Conservation (phyloP, 2,329 filamentous ascomycete species). For the Epichloe gansuensis region DNA sequence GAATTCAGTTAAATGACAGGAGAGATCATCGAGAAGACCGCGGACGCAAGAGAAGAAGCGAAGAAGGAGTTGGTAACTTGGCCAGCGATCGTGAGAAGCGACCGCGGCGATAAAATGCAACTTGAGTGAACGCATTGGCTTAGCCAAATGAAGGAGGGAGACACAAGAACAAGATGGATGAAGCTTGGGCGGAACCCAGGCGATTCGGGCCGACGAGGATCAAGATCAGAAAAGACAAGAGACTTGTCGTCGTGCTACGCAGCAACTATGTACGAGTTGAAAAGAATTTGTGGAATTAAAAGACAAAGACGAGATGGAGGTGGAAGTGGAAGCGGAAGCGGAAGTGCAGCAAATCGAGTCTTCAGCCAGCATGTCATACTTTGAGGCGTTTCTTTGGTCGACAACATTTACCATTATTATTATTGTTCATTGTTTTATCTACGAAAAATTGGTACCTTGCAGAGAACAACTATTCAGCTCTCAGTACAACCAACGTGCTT, state of each 20-base stretch:
- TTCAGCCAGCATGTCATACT: slow-evolving; percentile 1
- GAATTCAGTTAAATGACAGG: slow-evolving; percentile 20
- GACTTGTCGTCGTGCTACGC: neutral
- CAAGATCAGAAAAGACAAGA: neutral
- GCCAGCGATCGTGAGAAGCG: slow-evolving; percentile 41
- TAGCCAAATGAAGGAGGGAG: neutral
- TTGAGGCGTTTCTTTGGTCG: neutral
- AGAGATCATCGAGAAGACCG: slow-evolving; percentile 24
- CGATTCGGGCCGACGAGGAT: neutral
- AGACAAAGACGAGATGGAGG: neutral
- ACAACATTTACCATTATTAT: neutral
- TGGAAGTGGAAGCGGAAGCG: neutral
- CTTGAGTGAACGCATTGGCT: neutral
- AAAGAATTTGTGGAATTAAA: neutral
- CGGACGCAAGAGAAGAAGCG: slow-evolving; percentile 30
- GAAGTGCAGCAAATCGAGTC: neutral
- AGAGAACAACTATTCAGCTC: neutral
- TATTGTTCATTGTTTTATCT: neutral
- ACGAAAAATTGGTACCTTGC: neutral
- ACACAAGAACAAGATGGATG: neutral
- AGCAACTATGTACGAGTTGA: slow-evolving; percentile 1
- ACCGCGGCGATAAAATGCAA: slow-evolving; percentile 30
- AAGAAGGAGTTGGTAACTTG: slow-evolving; percentile 30
- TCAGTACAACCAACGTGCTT: neutral
- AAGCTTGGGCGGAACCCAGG: neutral